Conservation (phyloP, 2,329 filamentous ascomycete species). For the Sporothrix brunneoviolacea region DNA sequence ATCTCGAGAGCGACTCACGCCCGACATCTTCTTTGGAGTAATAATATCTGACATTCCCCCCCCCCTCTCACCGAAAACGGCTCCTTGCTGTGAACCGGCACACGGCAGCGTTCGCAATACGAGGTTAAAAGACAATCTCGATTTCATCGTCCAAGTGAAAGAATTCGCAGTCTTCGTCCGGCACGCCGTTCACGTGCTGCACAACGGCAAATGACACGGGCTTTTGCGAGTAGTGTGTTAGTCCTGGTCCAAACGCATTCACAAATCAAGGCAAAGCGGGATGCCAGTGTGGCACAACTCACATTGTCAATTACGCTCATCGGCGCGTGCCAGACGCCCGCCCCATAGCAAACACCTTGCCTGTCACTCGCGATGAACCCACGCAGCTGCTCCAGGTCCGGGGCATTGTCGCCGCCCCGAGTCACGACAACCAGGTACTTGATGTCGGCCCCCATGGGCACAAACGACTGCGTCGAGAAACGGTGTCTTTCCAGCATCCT, state of each 20-base stretch:
- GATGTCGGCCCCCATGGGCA: constrained; percentile 8
- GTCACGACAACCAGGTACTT: constrained; percentile 7
- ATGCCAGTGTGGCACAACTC: not conserved
- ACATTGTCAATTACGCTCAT: constrained; percentile 10
- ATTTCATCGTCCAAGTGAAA: constrained; percentile 6
- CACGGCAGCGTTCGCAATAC: no score
- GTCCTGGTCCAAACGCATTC: not conserved
- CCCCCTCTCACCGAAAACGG: no score
- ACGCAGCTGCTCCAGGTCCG: not conserved
- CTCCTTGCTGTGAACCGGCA: no score
- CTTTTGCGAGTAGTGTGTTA: no score
- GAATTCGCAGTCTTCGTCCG: constrained; percentile 11
- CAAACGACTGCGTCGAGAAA: constrained; percentile 12
- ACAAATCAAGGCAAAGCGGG: not conserved
- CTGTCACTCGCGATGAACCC: constrained; percentile 8
- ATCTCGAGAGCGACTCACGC: no score
- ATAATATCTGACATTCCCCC: no score
- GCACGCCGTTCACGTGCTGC: constrained; percentile 9
- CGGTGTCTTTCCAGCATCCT: constrained; percentile 6
- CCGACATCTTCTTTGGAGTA: no score
- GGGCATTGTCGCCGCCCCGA: not conserved
- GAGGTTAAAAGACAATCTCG: constrained; percentile 8
- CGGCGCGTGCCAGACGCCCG: constrained; percentile 12
- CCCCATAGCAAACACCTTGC: constrained; percentile 11
- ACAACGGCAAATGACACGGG: constrained; percentile 8